These are phyloP conservation scores for Magnaporthiopsis rhizophila DNA, from an alignment of 2,329 filamentous ascomycete genomes.

Conservation along the genomic window DNA sequence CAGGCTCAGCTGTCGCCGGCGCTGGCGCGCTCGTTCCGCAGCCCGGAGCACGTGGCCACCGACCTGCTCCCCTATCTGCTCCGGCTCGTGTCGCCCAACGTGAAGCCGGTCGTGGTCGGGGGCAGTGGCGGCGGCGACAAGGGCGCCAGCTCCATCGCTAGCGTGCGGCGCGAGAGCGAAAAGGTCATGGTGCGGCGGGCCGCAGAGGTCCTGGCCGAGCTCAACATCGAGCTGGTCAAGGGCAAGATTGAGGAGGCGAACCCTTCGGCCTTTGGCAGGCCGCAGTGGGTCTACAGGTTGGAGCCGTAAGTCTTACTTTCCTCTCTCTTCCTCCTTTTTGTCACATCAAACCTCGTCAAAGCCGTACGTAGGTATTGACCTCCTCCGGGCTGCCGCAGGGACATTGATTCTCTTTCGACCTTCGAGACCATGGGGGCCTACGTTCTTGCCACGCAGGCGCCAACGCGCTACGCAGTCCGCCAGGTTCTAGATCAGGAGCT, in stretches of 20 bases:
- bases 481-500: conserved; percentile 92
- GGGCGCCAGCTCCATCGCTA: conserved; percentile 56
- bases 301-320: conserved; percentile 61
- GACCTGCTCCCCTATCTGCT: conserved; percentile 82
- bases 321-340: conserved; percentile 1
- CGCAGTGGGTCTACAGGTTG: conserved; percentile 83
- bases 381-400: conserved; percentile 26
- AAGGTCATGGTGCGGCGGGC: conserved; percentile 72
- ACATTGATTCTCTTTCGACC: conserved; percentile 68
- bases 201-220: conserved; percentile 72
- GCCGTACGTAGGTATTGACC: not conserved
- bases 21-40: conserved; percentile 70
- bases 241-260: conserved; percentile 58
- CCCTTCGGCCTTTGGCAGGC: conserved; percentile 40
- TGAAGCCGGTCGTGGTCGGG: conserved; percentile 82
- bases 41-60: conserved; percentile 65
- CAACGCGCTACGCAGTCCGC: conserved; percentile 83
- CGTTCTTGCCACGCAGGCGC: conserved; percentile 50
- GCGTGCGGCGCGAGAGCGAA: conserved; percentile 80
- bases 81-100: conserved; percentile 76
- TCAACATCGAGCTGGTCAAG: conserved; percentile 74
- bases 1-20: conserved; percentile 65
- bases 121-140: conserved; percentile 56
- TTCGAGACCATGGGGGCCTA: conserved; percentile 61
- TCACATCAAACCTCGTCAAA: conserved; percentile 1